Conservation (phyloP, 306 rosid genomes). For the Begonia peltatifolia region DNA sequence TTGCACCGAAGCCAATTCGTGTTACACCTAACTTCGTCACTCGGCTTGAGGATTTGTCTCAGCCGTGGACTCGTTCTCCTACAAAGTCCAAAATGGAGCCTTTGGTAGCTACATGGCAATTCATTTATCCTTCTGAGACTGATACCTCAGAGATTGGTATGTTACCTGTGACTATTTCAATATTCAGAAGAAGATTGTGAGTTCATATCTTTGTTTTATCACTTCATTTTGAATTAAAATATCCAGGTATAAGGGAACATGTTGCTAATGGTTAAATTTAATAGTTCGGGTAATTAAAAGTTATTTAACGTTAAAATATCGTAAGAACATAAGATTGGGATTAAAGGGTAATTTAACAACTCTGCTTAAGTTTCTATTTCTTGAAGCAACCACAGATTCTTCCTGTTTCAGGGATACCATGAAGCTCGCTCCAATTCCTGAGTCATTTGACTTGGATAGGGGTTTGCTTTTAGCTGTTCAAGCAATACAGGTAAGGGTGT, state of each 20-base stretch:
- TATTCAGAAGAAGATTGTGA: not conserved
- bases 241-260: too few species aligned
- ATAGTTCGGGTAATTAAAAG: too few species aligned
- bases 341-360: too few species aligned
- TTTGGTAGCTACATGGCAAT: slow-evolving; percentile 75
- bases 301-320: too few species aligned
- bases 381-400: slow-evolving; percentile 99
- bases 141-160: slow-evolving; percentile 60
- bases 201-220: slow-evolving; percentile 15
- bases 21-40: slow-evolving; percentile 53
- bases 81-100: slow-evolving; percentile 85
- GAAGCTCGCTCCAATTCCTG: slow-evolving; percentile 96
- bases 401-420: slow-evolving; percentile 82
- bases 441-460: slow-evolving; percentile 92
- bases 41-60: slow-evolving; percentile 78
- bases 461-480: slow-evolving; percentile 97
- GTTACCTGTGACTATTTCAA: slow-evolving; percentile 12
- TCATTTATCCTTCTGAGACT: slow-evolving; percentile 34
- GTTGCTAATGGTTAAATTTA: too few species aligned
- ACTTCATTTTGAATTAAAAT: not conserved
- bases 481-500: slow-evolving; percentile 76
- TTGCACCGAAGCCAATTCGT: slow-evolving; percentile 94
- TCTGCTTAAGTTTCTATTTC: slow-evolving; percentile 19
- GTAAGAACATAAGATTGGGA: too few species aligned
- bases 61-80: slow-evolving; percentile 99